phyloP scores from a whole-genome alignment of 108 stramenopile genomes.

The Schizochytrium sp. region DNA sequence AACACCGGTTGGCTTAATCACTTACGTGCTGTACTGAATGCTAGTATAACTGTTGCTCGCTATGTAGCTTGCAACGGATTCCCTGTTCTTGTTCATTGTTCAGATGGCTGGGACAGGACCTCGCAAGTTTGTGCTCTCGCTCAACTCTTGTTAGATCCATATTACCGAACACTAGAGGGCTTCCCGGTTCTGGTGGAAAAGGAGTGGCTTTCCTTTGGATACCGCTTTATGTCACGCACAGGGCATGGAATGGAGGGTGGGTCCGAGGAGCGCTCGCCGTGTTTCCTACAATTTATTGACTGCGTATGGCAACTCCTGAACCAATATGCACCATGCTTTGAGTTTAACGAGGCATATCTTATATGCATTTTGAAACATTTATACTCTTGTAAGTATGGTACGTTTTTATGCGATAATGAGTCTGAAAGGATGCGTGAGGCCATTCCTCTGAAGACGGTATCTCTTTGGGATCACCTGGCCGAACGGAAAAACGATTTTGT shows the following conservation, averaged over 20 bases:
- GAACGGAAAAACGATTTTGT: neutral
- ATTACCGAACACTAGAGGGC: slow-evolving; percentile 76
- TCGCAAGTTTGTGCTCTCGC: slow-evolving; percentile 71
- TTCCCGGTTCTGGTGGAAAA: slow-evolving; percentile 72
- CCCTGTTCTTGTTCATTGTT: slow-evolving; percentile 72
- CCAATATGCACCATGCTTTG: slow-evolving; percentile 69
- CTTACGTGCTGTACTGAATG: slow-evolving; percentile 62
- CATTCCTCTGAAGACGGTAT: neutral
- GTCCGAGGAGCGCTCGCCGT: slow-evolving; percentile 69
- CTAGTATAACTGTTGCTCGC: slow-evolving; percentile 59
- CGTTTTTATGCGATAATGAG: slow-evolving; percentile 90
- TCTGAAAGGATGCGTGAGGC: slow-evolving; percentile 74
- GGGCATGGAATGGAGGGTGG: slow-evolving; percentile 65
- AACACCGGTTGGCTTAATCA: slow-evolving; percentile 66
- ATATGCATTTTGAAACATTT: slow-evolving; percentile 84
- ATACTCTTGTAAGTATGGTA: slow-evolving; percentile 92
- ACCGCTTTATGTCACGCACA: slow-evolving; percentile 73
- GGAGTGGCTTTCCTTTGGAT: slow-evolving; percentile 79
- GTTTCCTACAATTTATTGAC: slow-evolving; percentile 75
- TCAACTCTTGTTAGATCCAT: slow-evolving; percentile 78
- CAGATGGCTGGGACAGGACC: slow-evolving; percentile 81
- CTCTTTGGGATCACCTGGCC: slow-evolving; percentile 52
- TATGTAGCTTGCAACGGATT: slow-evolving; percentile 37
- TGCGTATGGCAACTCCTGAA: slow-evolving; percentile 66
- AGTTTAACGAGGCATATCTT: slow-evolving; percentile 67